A percentile compares a stretch with the other conserved stretches of the same genome.
Conservation (phyloP, 2,329 filamentous ascomycete species). For the Colletotrichum sidae region DNA sequence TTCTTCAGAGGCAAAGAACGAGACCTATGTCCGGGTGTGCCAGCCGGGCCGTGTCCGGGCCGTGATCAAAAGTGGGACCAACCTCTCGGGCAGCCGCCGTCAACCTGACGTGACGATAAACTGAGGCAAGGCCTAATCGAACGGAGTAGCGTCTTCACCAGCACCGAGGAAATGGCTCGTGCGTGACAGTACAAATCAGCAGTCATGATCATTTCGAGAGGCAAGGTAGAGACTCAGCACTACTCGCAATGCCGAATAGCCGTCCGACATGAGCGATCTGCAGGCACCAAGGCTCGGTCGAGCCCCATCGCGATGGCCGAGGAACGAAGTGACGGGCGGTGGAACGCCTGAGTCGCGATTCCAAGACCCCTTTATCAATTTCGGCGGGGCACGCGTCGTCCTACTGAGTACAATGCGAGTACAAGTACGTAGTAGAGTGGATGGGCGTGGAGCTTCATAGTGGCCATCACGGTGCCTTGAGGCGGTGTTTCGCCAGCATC, state of each 20-base stretch:
- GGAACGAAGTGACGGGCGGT: constrained; percentile 1
- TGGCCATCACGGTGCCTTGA: neutral
- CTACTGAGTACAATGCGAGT: neutral
- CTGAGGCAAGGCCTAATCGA: too few relatives aligned
- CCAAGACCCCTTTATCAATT: constrained; percentile 25
- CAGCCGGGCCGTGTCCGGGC: too few relatives aligned
- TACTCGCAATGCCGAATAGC: neutral
- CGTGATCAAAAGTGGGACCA: too few relatives aligned
- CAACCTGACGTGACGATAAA: too few relatives aligned
- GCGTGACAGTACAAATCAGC: too few relatives aligned
- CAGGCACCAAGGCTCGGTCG: constrained; percentile 1
- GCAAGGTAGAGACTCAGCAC: too few relatives aligned
- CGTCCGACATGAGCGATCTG: constrained; percentile 6
- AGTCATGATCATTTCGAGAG: too few relatives aligned
- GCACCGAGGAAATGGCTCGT: too few relatives aligned
- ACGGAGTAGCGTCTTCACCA: too few relatives aligned
- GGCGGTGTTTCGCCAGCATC: neutral
- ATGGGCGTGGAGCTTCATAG: neutral
- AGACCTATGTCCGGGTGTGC: too few relatives aligned
- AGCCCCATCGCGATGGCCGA: constrained; percentile 12
- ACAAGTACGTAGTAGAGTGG: neutral
- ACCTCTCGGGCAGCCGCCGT: too few relatives aligned
- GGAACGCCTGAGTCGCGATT: constrained; percentile 12
- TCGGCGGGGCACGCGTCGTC: neutral
- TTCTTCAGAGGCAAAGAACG: too few relatives aligned